Evolutionary conservation across 345 rosid species (phyloP).

Genomic region (Gossypium rotundifolium): DNA sequence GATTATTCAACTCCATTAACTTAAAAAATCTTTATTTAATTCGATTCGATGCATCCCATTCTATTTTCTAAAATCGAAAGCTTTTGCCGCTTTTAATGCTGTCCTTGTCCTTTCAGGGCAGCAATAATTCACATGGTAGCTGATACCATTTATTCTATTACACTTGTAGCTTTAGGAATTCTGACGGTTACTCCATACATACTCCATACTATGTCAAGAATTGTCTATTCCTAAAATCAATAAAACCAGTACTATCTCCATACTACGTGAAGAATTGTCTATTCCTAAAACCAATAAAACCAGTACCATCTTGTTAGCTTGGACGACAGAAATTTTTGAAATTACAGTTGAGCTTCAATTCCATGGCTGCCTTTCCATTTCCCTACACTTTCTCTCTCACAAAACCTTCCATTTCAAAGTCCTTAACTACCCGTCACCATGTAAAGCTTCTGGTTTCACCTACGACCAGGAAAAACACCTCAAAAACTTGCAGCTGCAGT

Average conservation of each 20-base stretch:
- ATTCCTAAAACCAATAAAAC: not conserved
- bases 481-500: not conserved
- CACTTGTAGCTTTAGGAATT: not conserved
- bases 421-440: not conserved
- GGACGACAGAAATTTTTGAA: not conserved
- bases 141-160: not conserved
- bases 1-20: rapidly evolving
- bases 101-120: not conserved
- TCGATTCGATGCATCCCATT: no score
- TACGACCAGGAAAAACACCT: not conserved
- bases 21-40: no score
- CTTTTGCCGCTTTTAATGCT: not conserved
- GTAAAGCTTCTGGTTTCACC: not conserved
- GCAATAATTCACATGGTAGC: not conserved
- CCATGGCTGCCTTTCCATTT: not conserved
- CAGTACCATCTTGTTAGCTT: not conserved
- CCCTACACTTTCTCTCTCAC: not conserved
- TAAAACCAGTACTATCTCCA: not conserved
- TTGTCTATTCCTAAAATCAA: not conserved
- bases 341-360: not conserved
- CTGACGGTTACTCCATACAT: no score
- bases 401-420: not conserved
- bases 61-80: not conserved
- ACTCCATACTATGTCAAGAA: no score
- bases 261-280: no score